Base-by-base conservation (phyloP, 2,329 filamentous ascomycete species). In the Aspergillus ochraceoroseus region DNA sequence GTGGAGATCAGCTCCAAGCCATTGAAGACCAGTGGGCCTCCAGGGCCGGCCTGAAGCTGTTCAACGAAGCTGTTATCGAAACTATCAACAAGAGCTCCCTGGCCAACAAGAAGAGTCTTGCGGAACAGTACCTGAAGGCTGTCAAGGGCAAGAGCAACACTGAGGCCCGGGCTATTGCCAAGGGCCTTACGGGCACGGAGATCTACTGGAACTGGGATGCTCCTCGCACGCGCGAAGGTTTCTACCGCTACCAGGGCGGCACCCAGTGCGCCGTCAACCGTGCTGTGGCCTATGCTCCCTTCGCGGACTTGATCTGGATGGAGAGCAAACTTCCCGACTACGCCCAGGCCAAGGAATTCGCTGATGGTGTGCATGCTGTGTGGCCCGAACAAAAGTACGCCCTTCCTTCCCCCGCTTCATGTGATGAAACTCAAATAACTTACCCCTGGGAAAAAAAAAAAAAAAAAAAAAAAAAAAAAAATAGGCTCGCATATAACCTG, bases 251-350 rank as follows among this genome's bases (percentile, higher is more conserved):
- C 63, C 77, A 87, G 67, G 92, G 92, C 46, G 92, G 92, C 44
- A 94, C 86, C 59, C 82, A 88, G 66, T 94, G 86, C 65, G 88
- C 89, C 45, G 73, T 96, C 63, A 94, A 92, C 75, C 81, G 90
- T 32, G 90, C 89, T 22, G 71, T 94, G 43, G 87, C 90, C 4
- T 96, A 94, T 62, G 90, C 87, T 0, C 90, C 92, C 2, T 95
- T 94, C 70, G 85, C 84, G 48, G 90, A 96, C 61, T 81, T 94
- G 64, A 94, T 98, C 68, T 98, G 92, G 92, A 98, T 98, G 92
- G 92, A 98, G 78, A 90, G 84, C 72, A 95, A 95, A 72, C 75
- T 95, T 53, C 92, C 92, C 31, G 90, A 96, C 65, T 96, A 75
- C 65, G 75, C 76, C 34, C 92, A 96, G 72, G 92, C 92, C 15